A percentile compares a stretch with the other conserved stretches of the same genome.
phyloP scores from a whole-genome alignment of 495 filamentous ascomycete species.

The Aspergillus sparsus region DNA sequence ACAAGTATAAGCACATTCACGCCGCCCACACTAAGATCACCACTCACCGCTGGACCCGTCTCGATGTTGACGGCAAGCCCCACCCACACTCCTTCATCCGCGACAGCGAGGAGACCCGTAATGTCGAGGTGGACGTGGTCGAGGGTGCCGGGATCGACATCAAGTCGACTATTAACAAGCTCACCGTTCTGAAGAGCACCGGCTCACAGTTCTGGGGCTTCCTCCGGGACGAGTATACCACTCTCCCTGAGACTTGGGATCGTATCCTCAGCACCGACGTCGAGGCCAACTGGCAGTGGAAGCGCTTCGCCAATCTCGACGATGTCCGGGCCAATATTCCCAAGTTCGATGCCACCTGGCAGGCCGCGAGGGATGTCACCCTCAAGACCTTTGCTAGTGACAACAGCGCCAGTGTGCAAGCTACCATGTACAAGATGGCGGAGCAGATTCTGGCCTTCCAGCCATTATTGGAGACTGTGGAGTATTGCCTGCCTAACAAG shows the following conservation, averaged over 20 bases:
- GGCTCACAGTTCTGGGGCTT: conserved; percentile 95
- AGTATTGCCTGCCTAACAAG: conserved; percentile 92
- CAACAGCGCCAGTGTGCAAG: conserved; percentile 88
- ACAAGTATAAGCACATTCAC: conserved; percentile 84
- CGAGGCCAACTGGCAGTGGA: conserved; percentile 83
- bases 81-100: conserved; percentile 97
- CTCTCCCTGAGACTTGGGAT: conserved; percentile 86
- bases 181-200: conserved; percentile 95
- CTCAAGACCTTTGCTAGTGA: conserved; percentile 92
- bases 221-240: conserved; percentile 88
- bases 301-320: conserved; percentile 61
- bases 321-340: conserved; percentile 65
- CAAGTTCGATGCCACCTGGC: conserved; percentile 77
- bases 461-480: conserved; percentile 68
- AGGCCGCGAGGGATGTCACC: conserved; percentile 74
- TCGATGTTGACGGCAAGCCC: conserved; percentile 81
- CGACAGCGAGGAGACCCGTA: conserved; percentile 82
- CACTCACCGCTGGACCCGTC: conserved; percentile 90
- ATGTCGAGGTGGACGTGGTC: conserved; percentile 48
- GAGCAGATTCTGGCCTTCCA: conserved; percentile 79
- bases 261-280: conserved; percentile 94
- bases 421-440: conserved; percentile 98
- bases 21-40: conserved; percentile 75
- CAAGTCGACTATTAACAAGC: conserved; percentile 66
- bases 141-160: conserved; percentile 69